Evolutionary conservation across 768 basidiomycete species (phyloP).

Genomic region (Lenzites betulinus): DNA sequence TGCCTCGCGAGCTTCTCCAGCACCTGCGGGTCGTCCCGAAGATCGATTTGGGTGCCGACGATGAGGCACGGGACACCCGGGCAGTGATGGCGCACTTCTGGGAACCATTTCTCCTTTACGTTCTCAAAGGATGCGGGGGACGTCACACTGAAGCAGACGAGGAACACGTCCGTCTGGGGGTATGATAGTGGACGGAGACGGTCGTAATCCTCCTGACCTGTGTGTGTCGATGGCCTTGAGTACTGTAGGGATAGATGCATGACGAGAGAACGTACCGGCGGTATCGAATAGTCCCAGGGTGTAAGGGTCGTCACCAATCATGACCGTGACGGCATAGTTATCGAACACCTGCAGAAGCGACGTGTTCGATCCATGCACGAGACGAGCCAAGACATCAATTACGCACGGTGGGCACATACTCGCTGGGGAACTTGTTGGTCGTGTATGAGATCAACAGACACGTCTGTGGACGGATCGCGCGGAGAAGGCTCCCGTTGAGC

Average conservation of each 20-base stretch:
- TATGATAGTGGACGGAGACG: slow-evolving; percentile 98
- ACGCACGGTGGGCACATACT: slow-evolving; percentile 97
- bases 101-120: slow-evolving; percentile 99
- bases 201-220: slow-evolving; percentile 99
- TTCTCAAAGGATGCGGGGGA: slow-evolving; percentile 99
- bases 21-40: slow-evolving; percentile 91
- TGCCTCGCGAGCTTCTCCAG: slow-evolving; percentile 94
- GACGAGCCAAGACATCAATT: slow-evolving; percentile 14
- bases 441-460: slow-evolving; percentile 97
- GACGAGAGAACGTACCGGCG: slow-evolving; percentile 65
- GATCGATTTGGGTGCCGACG: slow-evolving; percentile 97
- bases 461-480: slow-evolving; percentile 54
- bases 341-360: slow-evolving; percentile 76
- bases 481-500: slow-evolving; percentile 7
- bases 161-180: slow-evolving; percentile 99
- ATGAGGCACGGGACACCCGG: slow-evolving; percentile 99
- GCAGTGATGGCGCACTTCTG: slow-evolving; percentile 99
- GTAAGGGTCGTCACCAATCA: slow-evolving; percentile 99
- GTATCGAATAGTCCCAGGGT: slow-evolving; percentile 98
- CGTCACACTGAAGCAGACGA: slow-evolving; percentile 99
- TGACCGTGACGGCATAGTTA: slow-evolving; percentile 99
- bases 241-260: not conserved
- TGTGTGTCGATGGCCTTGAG: slow-evolving; percentile 1
- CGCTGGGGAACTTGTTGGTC: slow-evolving; percentile 97
- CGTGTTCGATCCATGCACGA: not conserved